Percentiles rank a stretch among this genome's conserved stretches.
Conservation (phyloP, 2,329 filamentous ascomycete genomes). For the Nemania serpens region DNA sequence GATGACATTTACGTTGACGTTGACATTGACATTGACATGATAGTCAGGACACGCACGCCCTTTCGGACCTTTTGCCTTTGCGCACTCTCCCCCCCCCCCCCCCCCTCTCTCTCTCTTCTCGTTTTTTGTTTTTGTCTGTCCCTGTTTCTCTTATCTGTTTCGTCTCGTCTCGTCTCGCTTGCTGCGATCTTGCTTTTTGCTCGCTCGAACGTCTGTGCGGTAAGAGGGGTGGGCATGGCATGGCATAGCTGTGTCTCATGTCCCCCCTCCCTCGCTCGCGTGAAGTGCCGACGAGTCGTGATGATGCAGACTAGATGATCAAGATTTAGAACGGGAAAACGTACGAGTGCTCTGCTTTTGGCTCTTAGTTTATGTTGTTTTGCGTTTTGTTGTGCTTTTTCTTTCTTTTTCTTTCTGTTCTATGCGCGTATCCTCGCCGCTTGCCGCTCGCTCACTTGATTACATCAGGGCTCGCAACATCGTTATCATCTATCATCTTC, state of each 20-base stretch:
- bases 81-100: background rate
- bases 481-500: slow-evolving; percentile 4
- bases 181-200: background rate
- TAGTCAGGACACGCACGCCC: slow-evolving; percentile 16
- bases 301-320: slow-evolving; percentile 2
- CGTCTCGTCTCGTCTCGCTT: background rate
- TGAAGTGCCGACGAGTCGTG: slow-evolving; percentile 15
- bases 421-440: background rate
- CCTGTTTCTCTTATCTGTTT: background rate
- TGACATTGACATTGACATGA: slow-evolving; percentile 26
- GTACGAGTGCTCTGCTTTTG: background rate
- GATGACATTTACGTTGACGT: slow-evolving; percentile 9
- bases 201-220: slow-evolving; percentile 6
- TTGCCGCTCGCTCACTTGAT: slow-evolving; percentile 25
- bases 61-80: slow-evolving; percentile 6
- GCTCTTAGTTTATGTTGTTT: background rate
- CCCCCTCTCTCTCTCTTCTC: background rate
- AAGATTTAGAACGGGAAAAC: background rate
- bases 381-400: slow-evolving; percentile 1
- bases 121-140: background rate
- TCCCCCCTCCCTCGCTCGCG: background rate
- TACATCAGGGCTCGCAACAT: slow-evolving; percentile 7
- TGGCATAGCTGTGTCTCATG: background rate
- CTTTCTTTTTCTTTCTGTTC: background rate
- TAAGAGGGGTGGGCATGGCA: background rate